These are phyloP conservation scores for Cryptococcus sp. DNA, from an alignment of 1,284 basidiomycete genomes.

Conservation along the genomic window DNA sequence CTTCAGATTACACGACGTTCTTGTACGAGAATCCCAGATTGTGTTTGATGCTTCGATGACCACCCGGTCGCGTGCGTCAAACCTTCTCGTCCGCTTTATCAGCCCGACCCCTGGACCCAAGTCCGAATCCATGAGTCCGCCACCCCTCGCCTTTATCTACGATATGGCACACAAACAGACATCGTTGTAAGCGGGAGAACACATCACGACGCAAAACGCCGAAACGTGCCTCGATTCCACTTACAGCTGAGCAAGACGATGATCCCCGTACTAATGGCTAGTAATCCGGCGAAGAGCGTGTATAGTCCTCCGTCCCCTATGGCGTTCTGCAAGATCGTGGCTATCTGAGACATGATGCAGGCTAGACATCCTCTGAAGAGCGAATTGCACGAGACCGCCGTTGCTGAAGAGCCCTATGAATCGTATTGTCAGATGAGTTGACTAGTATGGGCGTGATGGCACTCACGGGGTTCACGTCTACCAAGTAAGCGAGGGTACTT, in stretches of 20 bases:
- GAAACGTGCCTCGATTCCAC: neutral
- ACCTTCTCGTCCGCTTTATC: slow-evolving; percentile 8
- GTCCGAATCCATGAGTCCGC: slow-evolving; percentile 21
- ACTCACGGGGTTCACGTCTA: slow-evolving; percentile 62
- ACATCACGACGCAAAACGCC: neutral
- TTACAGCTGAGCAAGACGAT: slow-evolving; percentile 17
- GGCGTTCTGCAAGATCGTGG: slow-evolving; percentile 52
- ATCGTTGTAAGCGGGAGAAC: neutral
- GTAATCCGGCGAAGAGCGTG: slow-evolving; percentile 67
- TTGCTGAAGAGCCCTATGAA: slow-evolving; percentile 36
- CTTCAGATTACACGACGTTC: no score
- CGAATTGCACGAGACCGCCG: slow-evolving; percentile 48
- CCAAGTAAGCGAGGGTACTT: slow-evolving; percentile 62
- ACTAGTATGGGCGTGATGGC: neutral
- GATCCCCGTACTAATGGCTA: slow-evolving; percentile 54
- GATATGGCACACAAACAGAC: neutral
- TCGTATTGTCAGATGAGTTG: neutral
- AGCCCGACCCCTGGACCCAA: slow-evolving; percentile 8
- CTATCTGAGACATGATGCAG: slow-evolving; percentile 50
- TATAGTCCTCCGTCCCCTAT: slow-evolving; percentile 74
- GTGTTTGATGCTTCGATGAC: no score
- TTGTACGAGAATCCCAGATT: no score
- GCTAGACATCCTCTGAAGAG: slow-evolving; percentile 46
- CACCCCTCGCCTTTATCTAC: slow-evolving; percentile 31
- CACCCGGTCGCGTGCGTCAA: no score